Conservation (phyloP, 2,329 filamentous ascomycete species). For the Rhinocladiella similis region DNA sequence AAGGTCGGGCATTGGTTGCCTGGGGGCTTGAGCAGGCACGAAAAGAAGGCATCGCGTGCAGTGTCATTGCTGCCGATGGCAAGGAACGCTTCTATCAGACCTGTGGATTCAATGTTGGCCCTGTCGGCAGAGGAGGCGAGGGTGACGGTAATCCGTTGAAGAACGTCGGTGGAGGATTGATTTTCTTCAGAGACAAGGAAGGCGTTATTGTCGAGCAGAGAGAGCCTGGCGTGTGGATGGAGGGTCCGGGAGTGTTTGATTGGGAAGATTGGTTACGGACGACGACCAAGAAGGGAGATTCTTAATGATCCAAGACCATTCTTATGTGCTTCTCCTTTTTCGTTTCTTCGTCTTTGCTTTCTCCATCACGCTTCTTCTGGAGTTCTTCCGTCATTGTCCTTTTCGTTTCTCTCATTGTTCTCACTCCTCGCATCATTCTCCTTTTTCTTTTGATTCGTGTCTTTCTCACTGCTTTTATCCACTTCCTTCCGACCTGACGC, state of each 20-base stretch:
- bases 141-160: slow-evolving; percentile 25
- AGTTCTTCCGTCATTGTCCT: too few relatives aligned
- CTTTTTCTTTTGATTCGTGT: too few relatives aligned
- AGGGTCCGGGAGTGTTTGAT: slow-evolving; percentile 20
- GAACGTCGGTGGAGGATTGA: slow-evolving; percentile 21
- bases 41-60: slow-evolving; percentile 29
- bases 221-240: slow-evolving; percentile 16
- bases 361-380: too few relatives aligned
- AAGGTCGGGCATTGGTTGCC: slow-evolving; percentile 41
- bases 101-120: slow-evolving; percentile 35
- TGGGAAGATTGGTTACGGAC: slow-evolving; percentile 17
- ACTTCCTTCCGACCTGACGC: too few relatives aligned
- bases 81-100: slow-evolving; percentile 44
- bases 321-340: too few relatives aligned
- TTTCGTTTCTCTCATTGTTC: too few relatives aligned
- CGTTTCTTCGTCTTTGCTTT: too few relatives aligned
- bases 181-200: slow-evolving; percentile 24
- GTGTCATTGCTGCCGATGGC: slow-evolving; percentile 41
- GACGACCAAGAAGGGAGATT: not conserved
- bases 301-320: not conserved
- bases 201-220: slow-evolving; percentile 15
- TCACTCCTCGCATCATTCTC: too few relatives aligned
- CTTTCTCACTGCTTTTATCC: too few relatives aligned
- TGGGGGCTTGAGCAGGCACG: slow-evolving; percentile 40
- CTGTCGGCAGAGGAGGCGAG: slow-evolving; percentile 23